Percentiles rank a stretch among this genome's conserved stretches.
These are phyloP conservation scores for Chaetomium strumarium DNA, from an alignment of 2,329 filamentous ascomycete species.

Conservation along the genomic window DNA sequence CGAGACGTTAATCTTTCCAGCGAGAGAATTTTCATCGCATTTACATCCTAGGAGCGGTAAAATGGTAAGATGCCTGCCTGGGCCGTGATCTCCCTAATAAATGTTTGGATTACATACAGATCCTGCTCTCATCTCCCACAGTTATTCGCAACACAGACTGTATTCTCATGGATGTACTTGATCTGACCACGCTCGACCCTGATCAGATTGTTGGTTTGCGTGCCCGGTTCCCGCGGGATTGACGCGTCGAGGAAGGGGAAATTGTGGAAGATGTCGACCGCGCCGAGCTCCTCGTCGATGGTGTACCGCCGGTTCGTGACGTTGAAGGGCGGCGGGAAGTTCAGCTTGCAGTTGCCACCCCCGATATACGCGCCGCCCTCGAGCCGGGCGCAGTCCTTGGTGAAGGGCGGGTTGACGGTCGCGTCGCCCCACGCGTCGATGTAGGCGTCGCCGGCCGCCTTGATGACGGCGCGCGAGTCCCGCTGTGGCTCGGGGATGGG, in stretches of 20 bases:
- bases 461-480: constrained; percentile 18
- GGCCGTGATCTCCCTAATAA: no score
- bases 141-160: not conserved
- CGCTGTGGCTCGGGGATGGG: constrained; percentile 20
- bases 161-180: constrained; percentile 24
- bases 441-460: constrained; percentile 25
- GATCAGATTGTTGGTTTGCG: constrained; percentile 26
- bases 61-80: no score
- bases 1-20: no score
- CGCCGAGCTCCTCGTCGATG: constrained; percentile 27
- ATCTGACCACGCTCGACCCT: constrained; percentile 25
- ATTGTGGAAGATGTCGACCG: constrained; percentile 24
- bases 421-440: constrained; percentile 24
- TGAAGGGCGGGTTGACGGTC: constrained; percentile 20
- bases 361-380: constrained; percentile 25
- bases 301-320: constrained; percentile 24
- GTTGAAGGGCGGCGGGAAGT: constrained; percentile 22
- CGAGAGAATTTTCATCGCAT: no score
- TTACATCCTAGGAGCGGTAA: no score
- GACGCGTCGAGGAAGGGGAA: constrained; percentile 25
- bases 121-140: not conserved
- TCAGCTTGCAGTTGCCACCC: constrained; percentile 7
- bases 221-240: constrained; percentile 5
- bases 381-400: constrained; percentile 22
- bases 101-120: no score